Percentiles rank a stretch among this genome's conserved stretches.
These are phyloP conservation scores for Cystobasidium pallidum DNA, from an alignment of 1,284 basidiomycete species.

Conservation along the genomic window DNA sequence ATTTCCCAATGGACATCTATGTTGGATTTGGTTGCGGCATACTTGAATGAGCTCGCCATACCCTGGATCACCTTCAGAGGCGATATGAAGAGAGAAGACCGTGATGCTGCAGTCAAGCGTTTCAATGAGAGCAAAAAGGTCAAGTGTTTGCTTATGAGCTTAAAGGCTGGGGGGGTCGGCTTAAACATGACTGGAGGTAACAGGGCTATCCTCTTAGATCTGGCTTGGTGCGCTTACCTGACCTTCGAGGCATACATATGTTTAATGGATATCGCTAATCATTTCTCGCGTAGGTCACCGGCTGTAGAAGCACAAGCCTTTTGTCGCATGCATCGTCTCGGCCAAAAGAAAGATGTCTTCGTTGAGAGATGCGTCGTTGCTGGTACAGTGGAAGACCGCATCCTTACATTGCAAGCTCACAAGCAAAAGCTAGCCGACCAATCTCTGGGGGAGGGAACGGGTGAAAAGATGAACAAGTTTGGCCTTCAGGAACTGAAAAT, in stretches of 20 bases:
- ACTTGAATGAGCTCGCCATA: conserved; percentile 62
- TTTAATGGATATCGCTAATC: conserved; percentile 51
- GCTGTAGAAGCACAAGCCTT: conserved; percentile 69
- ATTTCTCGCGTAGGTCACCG: conserved; percentile 59
- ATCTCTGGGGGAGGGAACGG: conserved; percentile 48
- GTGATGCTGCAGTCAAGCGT: conserved; percentile 50
- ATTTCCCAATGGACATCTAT: conserved; percentile 63
- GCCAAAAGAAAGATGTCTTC: conserved; percentile 63
- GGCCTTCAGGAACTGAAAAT: conserved; percentile 35
- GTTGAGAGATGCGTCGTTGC: conserved; percentile 52
- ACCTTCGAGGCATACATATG: background rate
- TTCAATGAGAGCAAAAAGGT: conserved; percentile 65
- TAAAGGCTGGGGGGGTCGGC: conserved; percentile 52
- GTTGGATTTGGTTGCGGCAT: conserved; percentile 64
- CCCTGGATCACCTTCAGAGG: conserved; percentile 62
- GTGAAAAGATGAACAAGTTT: conserved; percentile 47
- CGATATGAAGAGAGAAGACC: conserved; percentile 47
- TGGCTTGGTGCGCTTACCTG: conserved; percentile 58
- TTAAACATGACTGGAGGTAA: conserved; percentile 49
- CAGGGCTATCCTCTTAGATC: conserved; percentile 66
- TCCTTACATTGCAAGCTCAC: conserved; percentile 54
- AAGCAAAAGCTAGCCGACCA: conserved; percentile 50
- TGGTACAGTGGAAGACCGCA: conserved; percentile 57
- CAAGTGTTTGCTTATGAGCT: conserved; percentile 47
- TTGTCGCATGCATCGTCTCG: conserved; percentile 66